Evolutionary conservation across 257 asterid species (phyloP).

Genomic region (Ballota nigra): DNA sequence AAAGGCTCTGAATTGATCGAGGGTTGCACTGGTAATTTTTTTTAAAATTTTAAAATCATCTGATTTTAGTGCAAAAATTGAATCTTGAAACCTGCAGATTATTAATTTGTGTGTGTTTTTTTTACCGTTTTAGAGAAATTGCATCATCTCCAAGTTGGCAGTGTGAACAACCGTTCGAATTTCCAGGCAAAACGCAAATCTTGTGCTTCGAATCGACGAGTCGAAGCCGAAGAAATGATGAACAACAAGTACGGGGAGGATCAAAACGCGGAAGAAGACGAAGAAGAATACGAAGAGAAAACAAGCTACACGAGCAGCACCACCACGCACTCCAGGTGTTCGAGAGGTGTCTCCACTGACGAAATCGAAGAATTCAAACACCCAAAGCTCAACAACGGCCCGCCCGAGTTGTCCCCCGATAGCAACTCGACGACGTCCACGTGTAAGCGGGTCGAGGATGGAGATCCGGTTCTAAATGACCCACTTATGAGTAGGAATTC

Average conservation of each 20-base stretch:
- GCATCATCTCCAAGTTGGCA: constrained; percentile 39
- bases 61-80: background rate
- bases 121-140: constrained; percentile 54
- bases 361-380: constrained; percentile 35
- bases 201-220: constrained; percentile 21
- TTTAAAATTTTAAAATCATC: too few species aligned
- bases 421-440: constrained; percentile 39
- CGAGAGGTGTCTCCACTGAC: constrained; percentile 62
- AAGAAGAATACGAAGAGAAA: constrained; percentile 48
- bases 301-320: constrained; percentile 22
- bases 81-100: background rate
- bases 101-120: background rate
- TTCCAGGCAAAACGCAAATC: constrained; percentile 40
- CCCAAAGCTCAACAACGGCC: constrained; percentile 10
- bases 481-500: constrained; percentile 63
- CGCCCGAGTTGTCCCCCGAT: constrained; percentile 32
- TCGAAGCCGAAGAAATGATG: constrained; percentile 27
- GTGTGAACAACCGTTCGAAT: constrained; percentile 15
- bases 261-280: too few species aligned
- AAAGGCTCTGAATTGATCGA: constrained; percentile 72
- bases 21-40: constrained; percentile 43
- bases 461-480: constrained; percentile 43
- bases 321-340: constrained; percentile 31
- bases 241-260: constrained; percentile 17
- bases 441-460: constrained; percentile 53